Conservation (phyloP, 495 filamentous ascomycete species). For the Penicillium arizonense region DNA sequence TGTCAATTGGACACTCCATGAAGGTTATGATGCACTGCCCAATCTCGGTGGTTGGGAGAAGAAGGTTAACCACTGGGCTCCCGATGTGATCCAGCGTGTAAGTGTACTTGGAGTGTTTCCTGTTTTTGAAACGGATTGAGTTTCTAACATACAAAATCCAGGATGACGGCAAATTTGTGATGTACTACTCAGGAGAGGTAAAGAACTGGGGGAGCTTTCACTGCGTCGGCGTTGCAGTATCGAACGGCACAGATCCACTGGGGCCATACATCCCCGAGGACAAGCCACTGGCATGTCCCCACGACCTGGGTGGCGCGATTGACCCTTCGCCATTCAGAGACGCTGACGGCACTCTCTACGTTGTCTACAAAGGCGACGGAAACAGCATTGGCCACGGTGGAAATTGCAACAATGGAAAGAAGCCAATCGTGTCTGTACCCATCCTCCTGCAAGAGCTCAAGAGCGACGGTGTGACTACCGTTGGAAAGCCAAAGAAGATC, state of each 20-base stretch:
- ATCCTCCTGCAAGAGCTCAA: constrained; percentile 57
- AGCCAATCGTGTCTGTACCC: constrained; percentile 46
- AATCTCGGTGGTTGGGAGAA: constrained; percentile 22
- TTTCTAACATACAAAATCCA: constrained; percentile 7
- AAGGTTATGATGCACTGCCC: constrained; percentile 31
- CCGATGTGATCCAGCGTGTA: constrained; percentile 36
- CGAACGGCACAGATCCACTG: constrained; percentile 27
- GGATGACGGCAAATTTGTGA: constrained; percentile 47
- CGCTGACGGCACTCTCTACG: constrained; percentile 46
- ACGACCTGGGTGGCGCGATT: constrained; percentile 52
- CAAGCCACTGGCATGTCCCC: constrained; percentile 46
- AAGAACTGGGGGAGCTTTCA: constrained; percentile 35
- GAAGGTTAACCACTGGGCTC: constrained; percentile 31
- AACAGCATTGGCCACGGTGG: constrained; percentile 57
- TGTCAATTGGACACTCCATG: constrained; percentile 28
- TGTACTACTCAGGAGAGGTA: constrained; percentile 54
- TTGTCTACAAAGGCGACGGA: constrained; percentile 61
- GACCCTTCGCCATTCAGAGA: constrained; percentile 54
- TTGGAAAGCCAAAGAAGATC: constrained; percentile 48
- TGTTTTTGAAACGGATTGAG: not conserved
- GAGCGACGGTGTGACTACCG: constrained; percentile 48
- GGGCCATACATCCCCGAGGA: constrained; percentile 50
- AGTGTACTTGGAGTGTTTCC: constrained; percentile 3
- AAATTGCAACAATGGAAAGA: constrained; percentile 49
- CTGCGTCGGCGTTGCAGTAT: constrained; percentile 53